phyloP scores from a whole-genome alignment of 345 rosid species.

The Firmiana major region DNA sequence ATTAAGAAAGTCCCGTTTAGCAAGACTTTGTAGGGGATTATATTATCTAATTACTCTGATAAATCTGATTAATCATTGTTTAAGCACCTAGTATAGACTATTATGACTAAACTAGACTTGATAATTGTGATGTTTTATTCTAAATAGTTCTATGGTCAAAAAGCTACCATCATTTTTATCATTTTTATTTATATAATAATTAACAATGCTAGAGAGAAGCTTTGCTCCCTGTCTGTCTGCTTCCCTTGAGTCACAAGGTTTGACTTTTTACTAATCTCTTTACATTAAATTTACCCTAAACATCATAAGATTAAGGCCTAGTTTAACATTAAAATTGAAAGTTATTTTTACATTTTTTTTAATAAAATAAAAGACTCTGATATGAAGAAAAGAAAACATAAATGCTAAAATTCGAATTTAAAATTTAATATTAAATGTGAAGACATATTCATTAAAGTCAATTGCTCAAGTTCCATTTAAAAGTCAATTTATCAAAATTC shows the following conservation, averaged over 20 bases:
- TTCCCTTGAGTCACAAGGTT: neutral
- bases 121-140: constrained; percentile 27
- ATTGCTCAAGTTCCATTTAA: too few relatives aligned
- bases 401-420: too few relatives aligned
- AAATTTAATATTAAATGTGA: too few relatives aligned
- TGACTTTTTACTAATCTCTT: neutral
- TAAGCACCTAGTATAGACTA: neutral
- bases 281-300: neutral
- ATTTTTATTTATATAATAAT: neutral
- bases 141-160: neutral
- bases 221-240: neutral
- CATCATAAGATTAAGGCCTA: too few relatives aligned
- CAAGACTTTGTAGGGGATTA: neutral
- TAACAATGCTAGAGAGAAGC: neutral
- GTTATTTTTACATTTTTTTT: too few relatives aligned
- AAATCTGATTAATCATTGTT: neutral
- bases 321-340: too few relatives aligned
- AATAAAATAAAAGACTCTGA: too few relatives aligned
- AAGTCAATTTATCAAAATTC: too few relatives aligned
- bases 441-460: too few relatives aligned
- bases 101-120: neutral
- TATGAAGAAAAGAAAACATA: too few relatives aligned
- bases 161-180: neutral
- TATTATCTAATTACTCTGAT: neutral
- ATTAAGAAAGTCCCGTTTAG: neutral